Evolutionary conservation across 176 grass and related monocot species (phyloP), one percentile per base, ranked within the genome.

Genomic region (Triticum timopheevii): DNA sequence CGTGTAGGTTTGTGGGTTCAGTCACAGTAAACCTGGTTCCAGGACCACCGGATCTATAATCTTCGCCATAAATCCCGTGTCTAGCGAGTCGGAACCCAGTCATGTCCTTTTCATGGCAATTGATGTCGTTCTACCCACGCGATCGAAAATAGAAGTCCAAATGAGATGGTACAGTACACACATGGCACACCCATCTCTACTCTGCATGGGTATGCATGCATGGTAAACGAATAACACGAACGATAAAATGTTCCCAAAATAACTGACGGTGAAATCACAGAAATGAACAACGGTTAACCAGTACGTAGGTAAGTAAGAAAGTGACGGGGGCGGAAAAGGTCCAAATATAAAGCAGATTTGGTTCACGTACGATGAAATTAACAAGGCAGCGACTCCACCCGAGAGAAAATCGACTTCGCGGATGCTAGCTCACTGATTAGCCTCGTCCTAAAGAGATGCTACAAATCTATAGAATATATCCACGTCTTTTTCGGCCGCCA

Each of bases 301-400:
- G 38, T 39, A 39, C 8, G 38, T 39, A 9, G 38, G 38, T 39
- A 39, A 39, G 38, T 39, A 39, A 39, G 38, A 39, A 17, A 30
- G 13, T 5, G 13, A 2, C 9, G 58, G 58, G 44, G 42, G 19
- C 49, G 23, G 11, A 66, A 73, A 79, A 61, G 33, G 30, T 61
- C 73, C 73, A 50, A 85, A 24, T 12, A 69, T n/a, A 62, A 45
- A 87, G 10, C 61, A 4, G 81, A 74, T 64, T 77, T 34, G 12
- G 13, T 36, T 81, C 83, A 77, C 38, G 28, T 82, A 86, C 77
- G 87, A 68, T 77, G 88, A 75, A 39, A 7, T 39, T 25, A 61
- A 69, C 77, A 16, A 23, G 8, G 81, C 35, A 25, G 13, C 12
- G 54, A 64, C 38, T 63, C 16, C 73, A 54, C 33, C 24, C 10